A percentile compares a stretch with the other conserved stretches of the same genome.
Conservation (phyloP, 2,329 filamentous ascomycete genomes). For the Sporothrix sp. region DNA sequence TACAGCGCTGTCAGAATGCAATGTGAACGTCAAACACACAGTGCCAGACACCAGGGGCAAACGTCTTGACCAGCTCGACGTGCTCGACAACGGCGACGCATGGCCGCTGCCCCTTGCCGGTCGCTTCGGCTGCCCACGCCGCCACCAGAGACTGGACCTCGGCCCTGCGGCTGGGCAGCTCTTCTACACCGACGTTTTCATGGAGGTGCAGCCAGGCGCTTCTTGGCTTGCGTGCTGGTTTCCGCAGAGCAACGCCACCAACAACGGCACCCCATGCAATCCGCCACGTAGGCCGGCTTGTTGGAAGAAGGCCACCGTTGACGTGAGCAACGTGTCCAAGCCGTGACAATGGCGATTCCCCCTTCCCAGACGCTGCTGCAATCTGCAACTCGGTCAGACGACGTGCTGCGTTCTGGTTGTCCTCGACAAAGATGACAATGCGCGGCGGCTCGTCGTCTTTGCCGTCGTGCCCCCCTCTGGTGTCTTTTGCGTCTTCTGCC, state of each 20-base stretch:
- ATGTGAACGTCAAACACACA: conserved; percentile 56
- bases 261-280: conserved; percentile 32
- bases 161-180: conserved; percentile 36
- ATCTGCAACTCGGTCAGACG: conserved; percentile 31
- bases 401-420: conserved; percentile 47
- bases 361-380: conserved; percentile 26
- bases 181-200: conserved; percentile 51
- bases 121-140: conserved; percentile 21
- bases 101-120: neutral
- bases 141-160: conserved; percentile 42
- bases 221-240: neutral
- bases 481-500: neutral
- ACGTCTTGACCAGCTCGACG: conserved; percentile 59
- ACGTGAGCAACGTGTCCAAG: conserved; percentile 42
- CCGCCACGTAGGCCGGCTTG: conserved; percentile 44
- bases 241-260: neutral
- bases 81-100: conserved; percentile 34
- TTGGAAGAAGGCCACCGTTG: conserved; percentile 55
- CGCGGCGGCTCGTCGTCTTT: conserved; percentile 19
- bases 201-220: conserved; percentile 55
- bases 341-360: conserved; percentile 22
- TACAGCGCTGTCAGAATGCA: no score
- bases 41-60: conserved; percentile 60
- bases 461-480: neutral
- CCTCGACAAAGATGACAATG: conserved; percentile 60